Conservation (phyloP, 2,329 filamentous ascomycete species). For the Thielaviopsis ethacetica region DNA sequence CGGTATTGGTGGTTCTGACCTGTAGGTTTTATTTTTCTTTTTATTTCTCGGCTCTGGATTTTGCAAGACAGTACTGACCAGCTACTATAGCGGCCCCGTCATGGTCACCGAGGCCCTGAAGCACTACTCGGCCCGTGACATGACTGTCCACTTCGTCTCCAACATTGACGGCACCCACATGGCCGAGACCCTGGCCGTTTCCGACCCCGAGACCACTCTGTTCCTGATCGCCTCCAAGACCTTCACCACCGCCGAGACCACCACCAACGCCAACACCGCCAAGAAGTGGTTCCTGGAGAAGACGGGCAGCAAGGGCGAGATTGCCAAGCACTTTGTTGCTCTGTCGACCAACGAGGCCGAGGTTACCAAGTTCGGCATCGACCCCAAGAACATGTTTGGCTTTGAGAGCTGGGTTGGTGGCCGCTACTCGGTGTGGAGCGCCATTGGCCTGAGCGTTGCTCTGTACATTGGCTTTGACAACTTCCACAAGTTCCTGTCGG, state of each 20-base stretch:
- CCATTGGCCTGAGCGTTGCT: constrained; percentile 86
- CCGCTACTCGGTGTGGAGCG: constrained; percentile 97
- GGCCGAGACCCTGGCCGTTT: constrained; percentile 74
- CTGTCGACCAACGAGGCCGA: constrained; percentile 90
- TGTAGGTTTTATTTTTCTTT: constrained; percentile 45
- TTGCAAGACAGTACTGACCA: constrained; percentile 15
- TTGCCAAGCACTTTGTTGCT: constrained; percentile 97
- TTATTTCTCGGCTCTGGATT: too few species aligned
- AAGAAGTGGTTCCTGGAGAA: constrained; percentile 93
- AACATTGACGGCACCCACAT: constrained; percentile 99
- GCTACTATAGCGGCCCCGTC: constrained; percentile 58
- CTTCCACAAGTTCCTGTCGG: constrained; percentile 89
- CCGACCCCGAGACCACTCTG: constrained; percentile 93
- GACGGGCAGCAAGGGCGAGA: constrained; percentile 59
- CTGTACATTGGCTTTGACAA: constrained; percentile 95
- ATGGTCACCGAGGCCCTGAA: constrained; percentile 98
- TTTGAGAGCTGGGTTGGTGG: constrained; percentile 98
- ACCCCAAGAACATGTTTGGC: constrained; percentile 98
- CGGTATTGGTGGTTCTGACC: constrained; percentile 93
- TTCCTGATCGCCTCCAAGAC: constrained; percentile 99
- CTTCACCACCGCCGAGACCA: constrained; percentile 95
- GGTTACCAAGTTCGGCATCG: constrained; percentile 97
- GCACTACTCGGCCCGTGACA: constrained; percentile 71
- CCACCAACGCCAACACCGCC: constrained; percentile 90
- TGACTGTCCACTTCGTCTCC: constrained; percentile 94